phyloP scores from a whole-genome alignment of 1,284 basidiomycete genomes.

The Ustilago hordei region DNA sequence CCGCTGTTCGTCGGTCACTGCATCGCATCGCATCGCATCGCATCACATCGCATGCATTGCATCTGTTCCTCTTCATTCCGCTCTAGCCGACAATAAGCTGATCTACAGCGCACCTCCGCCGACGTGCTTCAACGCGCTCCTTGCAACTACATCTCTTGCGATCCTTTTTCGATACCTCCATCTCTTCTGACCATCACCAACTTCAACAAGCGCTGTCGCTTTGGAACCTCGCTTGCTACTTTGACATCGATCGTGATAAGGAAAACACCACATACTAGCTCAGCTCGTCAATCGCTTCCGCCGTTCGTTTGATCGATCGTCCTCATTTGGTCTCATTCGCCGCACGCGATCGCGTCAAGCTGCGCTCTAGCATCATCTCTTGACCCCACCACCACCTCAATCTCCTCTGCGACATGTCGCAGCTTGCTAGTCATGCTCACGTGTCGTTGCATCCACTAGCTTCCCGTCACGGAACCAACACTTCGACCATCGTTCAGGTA shows the following conservation, averaged over 20 bases:
- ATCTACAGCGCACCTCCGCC: neutral
- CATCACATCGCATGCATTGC: neutral
- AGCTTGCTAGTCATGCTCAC: constrained; percentile 35
- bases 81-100: neutral
- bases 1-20: neutral
- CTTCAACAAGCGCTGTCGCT: neutral
- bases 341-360: neutral
- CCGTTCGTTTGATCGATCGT: neutral
- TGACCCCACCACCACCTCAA: neutral
- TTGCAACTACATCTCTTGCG: neutral
- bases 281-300: neutral
- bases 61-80: neutral
- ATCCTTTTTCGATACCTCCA: neutral
- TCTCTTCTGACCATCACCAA: neutral
- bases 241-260: neutral
- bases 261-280: neutral
- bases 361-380: neutral
- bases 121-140: neutral
- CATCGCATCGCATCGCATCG: neutral
- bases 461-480: constrained; percentile 49
- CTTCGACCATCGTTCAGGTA: constrained; percentile 54
- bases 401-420: constrained; percentile 39
- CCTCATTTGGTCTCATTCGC: neutral
- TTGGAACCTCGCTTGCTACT: neutral
- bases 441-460: constrained; percentile 63